Evolutionary conservation across 202 grass and related monocot genomes (phyloP).

Genomic region (Setaria italica): DNA sequence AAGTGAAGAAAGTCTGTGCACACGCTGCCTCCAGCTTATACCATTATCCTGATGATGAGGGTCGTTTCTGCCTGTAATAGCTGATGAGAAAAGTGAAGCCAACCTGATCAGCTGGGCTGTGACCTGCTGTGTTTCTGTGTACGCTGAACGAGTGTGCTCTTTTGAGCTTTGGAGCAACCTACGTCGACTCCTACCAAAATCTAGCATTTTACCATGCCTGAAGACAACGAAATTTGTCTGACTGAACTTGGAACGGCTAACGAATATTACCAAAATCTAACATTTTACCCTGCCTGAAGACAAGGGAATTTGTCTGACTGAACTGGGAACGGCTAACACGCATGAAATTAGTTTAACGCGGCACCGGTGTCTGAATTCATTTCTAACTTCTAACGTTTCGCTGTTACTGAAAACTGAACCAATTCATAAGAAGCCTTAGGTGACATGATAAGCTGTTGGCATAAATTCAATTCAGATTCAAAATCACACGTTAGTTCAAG

Average conservation of each 20-base stretch:
- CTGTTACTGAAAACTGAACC: background rate
- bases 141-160: background rate
- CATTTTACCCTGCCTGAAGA: background rate
- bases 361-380: background rate
- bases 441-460: background rate
- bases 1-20: background rate
- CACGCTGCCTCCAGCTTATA: background rate
- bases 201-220: background rate
- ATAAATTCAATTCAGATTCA: background rate
- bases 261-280: no score
- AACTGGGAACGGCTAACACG: background rate
- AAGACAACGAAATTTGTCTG: background rate
- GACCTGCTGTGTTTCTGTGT: background rate
- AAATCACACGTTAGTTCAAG: background rate
- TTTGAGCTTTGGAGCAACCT: background rate
- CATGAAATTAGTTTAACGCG: background rate
- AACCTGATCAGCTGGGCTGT: background rate
- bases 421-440: background rate
- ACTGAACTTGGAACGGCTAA: background rate
- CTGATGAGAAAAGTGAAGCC: constrained; percentile 1
- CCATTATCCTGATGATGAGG: background rate
- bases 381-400: background rate
- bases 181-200: no score
- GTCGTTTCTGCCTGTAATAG: background rate
- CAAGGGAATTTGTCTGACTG: background rate